Base-by-base conservation (phyloP, 768 basidiomycete species). In the Pisolithus sp. region DNA sequence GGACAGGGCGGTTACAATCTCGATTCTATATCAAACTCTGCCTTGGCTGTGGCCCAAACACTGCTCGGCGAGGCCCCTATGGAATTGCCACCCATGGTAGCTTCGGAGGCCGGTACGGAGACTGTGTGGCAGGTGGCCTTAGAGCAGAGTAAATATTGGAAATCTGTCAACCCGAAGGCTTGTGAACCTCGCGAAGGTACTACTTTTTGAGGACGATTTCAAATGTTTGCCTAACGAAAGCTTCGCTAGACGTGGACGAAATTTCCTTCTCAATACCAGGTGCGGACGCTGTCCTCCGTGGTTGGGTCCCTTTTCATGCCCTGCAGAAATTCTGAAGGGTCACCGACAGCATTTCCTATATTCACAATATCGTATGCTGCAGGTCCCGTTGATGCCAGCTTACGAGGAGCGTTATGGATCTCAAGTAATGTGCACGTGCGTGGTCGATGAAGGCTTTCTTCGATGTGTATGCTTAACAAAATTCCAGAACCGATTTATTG, bases 1-100 rank as follows among this genome's bases (percentile, higher is more conserved):
- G 30, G n/a, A 24, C 56, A 98, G 94, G 96, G 96, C 9, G 96
- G 96, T 2, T 99, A 99, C 69, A 93, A 93, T 60, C 77, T 97
- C 24, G 79, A 89, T 15, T 86, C 96, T 2, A 90, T 94, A 57
- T 87, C 93, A 18, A 75, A 74, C 15, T 97, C 93, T 20, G 88
- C 93, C 0, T 67, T 93, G 34, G 94, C 93, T 2, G 95, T 97
- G 28, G 81, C 88, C 6, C 76, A 79, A 53, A 78, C 92, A n/a
- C 70, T 98, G n/a, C 78, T 97, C 7, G 96, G 96, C 3, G 88
- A 93, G 57, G 76, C 87, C 2, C 92, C 94, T 0, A 85, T 85
- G 1, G 78, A 83, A 53, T 69, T 97, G 7, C 77, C 80, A 0
- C 78, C 88, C 1, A 71, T 92, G 69, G 72, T 80, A 24, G 93